Percentiles rank a stretch among this genome's conserved stretches.
Conservation (phyloP, 805 yeast species). For the Sungouiozyma intestinalis region DNA sequence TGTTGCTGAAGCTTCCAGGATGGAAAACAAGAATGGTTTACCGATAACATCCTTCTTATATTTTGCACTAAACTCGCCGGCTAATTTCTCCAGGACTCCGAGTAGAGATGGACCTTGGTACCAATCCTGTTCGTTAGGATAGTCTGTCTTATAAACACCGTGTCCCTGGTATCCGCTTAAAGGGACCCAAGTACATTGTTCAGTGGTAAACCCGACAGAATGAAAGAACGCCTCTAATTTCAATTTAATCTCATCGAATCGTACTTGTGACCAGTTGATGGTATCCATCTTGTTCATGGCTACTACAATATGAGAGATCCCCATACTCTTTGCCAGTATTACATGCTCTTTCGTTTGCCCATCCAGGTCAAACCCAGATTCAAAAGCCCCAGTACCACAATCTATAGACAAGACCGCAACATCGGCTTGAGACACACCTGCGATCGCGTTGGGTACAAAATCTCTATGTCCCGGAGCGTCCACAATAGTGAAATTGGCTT, state of each 20-base stretch:
- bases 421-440: conserved; percentile 99
- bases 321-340: conserved; percentile 89
- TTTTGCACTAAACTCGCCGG: conserved; percentile 9
- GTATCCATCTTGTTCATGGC: conserved; percentile 87
- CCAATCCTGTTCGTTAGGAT: conserved; percentile 55
- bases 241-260: conserved; percentile 83
- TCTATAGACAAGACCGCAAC: conserved; percentile 92
- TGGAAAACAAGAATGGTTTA: conserved; percentile 45
- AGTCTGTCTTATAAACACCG: conserved; percentile 76
- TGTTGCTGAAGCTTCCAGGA: conserved; percentile 50
- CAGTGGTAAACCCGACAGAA: conserved; percentile 76
- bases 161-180: conserved; percentile 96
- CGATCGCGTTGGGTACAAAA: conserved; percentile 97
- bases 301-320: conserved; percentile 80
- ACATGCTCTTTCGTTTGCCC: conserved; percentile 99
- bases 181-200: conserved; percentile 83
- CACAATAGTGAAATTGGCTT: conserved; percentile 88
- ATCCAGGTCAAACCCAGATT: conserved; percentile 96
- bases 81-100: conserved; percentile 57
- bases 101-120: conserved; percentile 81
- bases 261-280: conserved; percentile 83
- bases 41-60: conserved; percentile 20
- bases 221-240: conserved; percentile 67
- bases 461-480: conserved; percentile 99
- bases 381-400: conserved; percentile 97